phyloP scores from a whole-genome alignment of 768 basidiomycete species.

The Exsudoporus frostii region DNA sequence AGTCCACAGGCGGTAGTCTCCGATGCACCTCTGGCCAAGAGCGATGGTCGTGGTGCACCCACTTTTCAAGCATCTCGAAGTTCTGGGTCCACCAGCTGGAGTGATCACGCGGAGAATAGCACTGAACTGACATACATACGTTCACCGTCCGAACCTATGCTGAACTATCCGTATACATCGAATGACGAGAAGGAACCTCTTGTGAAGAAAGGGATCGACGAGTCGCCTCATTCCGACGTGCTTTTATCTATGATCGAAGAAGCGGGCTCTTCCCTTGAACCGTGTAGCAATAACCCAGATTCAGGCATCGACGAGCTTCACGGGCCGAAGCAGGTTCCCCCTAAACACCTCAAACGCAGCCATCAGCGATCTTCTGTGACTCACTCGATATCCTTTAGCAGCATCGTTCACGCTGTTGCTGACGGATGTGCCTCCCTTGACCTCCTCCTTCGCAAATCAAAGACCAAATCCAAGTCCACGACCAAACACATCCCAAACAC shows the following conservation, averaged over 20 bases:
- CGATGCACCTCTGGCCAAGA: not conserved
- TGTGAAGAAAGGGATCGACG: constrained; percentile 1
- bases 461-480: not conserved
- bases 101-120: not conserved
- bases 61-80: not conserved
- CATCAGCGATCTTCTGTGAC: constrained; percentile 13
- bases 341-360: not conserved
- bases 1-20: not conserved
- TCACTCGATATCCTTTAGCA: constrained; percentile 16
- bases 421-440: constrained; percentile 18
- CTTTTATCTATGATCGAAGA: constrained; percentile 15
- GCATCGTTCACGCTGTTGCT: constrained; percentile 10
- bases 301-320: not conserved
- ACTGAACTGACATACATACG: not conserved
- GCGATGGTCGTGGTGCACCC: not conserved
- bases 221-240: constrained; percentile 12
- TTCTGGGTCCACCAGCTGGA: not conserved
- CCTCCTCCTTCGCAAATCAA: constrained; percentile 14
- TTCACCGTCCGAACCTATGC: constrained; percentile 14
- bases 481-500: not conserved
- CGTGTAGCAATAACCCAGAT: not conserved
- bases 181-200: constrained; percentile 6
- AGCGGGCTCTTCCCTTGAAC: not conserved
- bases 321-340: not conserved
- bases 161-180: not conserved